These are phyloP conservation scores for Neonectria faginata DNA, from an alignment of 2,329 filamentous ascomycete genomes.

Conservation along the genomic window DNA sequence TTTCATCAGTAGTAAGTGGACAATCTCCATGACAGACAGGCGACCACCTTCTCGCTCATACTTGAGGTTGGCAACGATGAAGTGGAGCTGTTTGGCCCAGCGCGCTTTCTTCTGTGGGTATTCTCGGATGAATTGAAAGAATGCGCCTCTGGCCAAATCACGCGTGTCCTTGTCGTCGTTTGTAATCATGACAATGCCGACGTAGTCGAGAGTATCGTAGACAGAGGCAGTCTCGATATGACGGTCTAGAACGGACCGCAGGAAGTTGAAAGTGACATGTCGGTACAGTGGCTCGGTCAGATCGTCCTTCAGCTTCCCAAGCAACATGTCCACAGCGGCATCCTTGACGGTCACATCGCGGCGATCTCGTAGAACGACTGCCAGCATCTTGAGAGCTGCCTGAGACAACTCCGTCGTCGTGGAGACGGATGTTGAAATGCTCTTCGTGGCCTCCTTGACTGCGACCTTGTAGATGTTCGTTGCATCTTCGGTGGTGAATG, in stretches of 20 bases:
- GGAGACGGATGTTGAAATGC: constrained; percentile 80
- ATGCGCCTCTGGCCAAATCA: constrained; percentile 87
- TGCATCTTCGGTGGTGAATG: constrained; percentile 78
- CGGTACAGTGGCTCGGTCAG: constrained; percentile 93
- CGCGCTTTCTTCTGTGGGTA: constrained; percentile 93
- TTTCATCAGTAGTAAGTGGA: constrained; percentile 88
- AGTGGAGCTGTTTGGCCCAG: constrained; percentile 89
- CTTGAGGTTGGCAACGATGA: constrained; percentile 89
- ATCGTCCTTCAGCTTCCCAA: constrained; percentile 85
- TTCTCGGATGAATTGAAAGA: constrained; percentile 93
- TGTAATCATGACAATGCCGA: constrained; percentile 93
- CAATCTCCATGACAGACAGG: constrained; percentile 91
- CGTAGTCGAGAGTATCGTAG: constrained; percentile 91
- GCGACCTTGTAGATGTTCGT: constrained; percentile 78
- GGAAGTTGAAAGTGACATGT: constrained; percentile 93
- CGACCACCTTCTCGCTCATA: constrained; percentile 91
- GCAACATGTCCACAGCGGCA: constrained; percentile 82
- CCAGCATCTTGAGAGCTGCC: constrained; percentile 87
- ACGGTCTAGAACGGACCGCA: constrained; percentile 86
- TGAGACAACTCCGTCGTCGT: constrained; percentile 88
- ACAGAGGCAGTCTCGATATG: constrained; percentile 87
- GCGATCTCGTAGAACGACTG: constrained; percentile 85
- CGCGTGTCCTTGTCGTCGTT: constrained; percentile 92
- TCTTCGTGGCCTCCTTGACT: constrained; percentile 84
- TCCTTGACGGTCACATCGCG: constrained; percentile 82